A percentile compares a stretch with the other conserved stretches of the same genome.
These are phyloP conservation scores for Ganoderma sp. DNA, from an alignment of 1,284 basidiomycete genomes.

Conservation along the genomic window DNA sequence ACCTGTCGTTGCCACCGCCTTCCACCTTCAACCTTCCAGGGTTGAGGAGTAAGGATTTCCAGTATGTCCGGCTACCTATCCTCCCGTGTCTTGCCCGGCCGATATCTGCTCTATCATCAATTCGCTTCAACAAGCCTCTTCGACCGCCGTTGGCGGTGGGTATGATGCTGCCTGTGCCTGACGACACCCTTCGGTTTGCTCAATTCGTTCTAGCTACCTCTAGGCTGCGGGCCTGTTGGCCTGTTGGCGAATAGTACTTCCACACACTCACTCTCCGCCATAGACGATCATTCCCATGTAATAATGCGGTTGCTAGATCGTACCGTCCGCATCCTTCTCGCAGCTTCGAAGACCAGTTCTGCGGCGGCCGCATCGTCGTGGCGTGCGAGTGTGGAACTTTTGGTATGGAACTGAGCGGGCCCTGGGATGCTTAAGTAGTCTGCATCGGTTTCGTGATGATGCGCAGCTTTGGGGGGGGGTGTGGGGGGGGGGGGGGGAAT, in stretches of 20 bases:
- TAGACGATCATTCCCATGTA: neutral
- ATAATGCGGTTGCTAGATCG: neutral
- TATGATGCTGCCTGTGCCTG: neutral
- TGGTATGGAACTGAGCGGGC: constrained; percentile 1
- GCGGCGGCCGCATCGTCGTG: constrained; percentile 2
- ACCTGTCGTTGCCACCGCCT: neutral
- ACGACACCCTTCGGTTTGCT: neutral
- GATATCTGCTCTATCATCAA: neutral
- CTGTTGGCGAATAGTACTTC: neutral
- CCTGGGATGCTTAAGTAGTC: neutral
- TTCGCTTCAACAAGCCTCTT: neutral
- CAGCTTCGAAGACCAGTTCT: neutral
- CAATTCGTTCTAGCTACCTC: neutral
- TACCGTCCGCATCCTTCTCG: neutral
- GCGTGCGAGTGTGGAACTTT: constrained; percentile 12
- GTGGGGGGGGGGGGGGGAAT: neutral
- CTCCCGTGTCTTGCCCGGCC: neutral
- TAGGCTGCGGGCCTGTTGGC: neutral
- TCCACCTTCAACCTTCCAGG: neutral
- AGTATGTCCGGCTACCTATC: neutral
- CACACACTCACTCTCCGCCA: neutral
- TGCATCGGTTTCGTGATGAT: neutral
- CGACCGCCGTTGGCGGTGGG: neutral
- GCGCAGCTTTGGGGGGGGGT: neutral
- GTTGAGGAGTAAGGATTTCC: no score